Evolutionary conservation across 2,329 filamentous ascomycete genomes (phyloP).

Genomic region (Monilinia fructigena): DNA sequence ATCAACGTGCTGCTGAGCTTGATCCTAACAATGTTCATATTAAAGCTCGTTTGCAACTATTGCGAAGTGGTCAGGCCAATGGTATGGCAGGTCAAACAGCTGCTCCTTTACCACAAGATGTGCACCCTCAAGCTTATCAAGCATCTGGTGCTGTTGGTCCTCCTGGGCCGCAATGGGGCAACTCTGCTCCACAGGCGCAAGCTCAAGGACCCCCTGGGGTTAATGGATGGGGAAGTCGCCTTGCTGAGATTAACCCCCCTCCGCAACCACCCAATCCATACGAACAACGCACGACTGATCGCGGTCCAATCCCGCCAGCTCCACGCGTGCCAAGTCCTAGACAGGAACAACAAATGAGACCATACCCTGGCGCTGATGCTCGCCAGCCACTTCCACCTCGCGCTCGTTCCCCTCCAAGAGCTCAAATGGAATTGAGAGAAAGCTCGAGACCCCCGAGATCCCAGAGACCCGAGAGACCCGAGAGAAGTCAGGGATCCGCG

Average conservation of each 20-base stretch:
- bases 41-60: slow-evolving; percentile 86
- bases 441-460: slow-evolving; percentile 29
- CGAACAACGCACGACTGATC: slow-evolving; percentile 72
- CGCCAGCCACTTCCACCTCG: slow-evolving; percentile 54
- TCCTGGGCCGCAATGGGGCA: slow-evolving; percentile 86
- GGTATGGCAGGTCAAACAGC: slow-evolving; percentile 68
- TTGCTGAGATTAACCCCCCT: slow-evolving; percentile 76
- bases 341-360: slow-evolving; percentile 66
- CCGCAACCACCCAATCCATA: slow-evolving; percentile 79
- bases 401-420: slow-evolving; percentile 52
- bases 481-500: slow-evolving; percentile 10
- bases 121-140: slow-evolving; percentile 93
- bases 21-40: slow-evolving; percentile 94
- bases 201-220: slow-evolving; percentile 46
- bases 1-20: slow-evolving; percentile 89
- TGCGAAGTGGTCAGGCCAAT: slow-evolving; percentile 76
- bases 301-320: slow-evolving; percentile 65
- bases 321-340: slow-evolving; percentile 68
- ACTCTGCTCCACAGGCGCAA: slow-evolving; percentile 66
- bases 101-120: slow-evolving; percentile 89
- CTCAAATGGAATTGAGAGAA: slow-evolving; percentile 12
- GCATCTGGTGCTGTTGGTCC: slow-evolving; percentile 77
- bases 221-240: slow-evolving; percentile 60
- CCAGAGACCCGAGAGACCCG: slow-evolving; percentile 4
- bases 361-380: slow-evolving; percentile 64